Evolutionary conservation across 345 rosid species (phyloP), one percentile per base, ranked within the genome.

Genomic region (Rhizophora apiculata): DNA sequence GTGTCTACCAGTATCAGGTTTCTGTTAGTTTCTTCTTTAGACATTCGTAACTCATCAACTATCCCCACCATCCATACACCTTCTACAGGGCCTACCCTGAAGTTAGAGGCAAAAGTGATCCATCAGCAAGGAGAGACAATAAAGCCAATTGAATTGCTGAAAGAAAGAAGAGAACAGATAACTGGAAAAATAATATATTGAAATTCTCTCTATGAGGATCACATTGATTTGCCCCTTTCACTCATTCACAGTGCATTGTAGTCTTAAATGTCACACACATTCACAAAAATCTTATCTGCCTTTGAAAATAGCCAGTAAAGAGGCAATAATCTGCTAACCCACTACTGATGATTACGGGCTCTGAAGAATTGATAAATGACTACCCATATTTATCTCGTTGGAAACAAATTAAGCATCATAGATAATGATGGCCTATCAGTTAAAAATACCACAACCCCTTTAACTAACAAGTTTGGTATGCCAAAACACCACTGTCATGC

Each of bases 1-100:
- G 83, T 82, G 70, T 92, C 96, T 59, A 86, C 84, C 72, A 90
- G 55, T 46, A 86, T 68, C 0, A 91, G 89, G 60, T 72, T 79
- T 20, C 60, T 75, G 30, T 73, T 78, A 68, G 75, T 59, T 80
- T 77, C 77, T 56, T 74, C 71, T 39, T 61, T 53, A 9, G 80
- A 79, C 78, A 87, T 88, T 68, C 81, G 82, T 64, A 92, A 76
- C 82, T 92, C 95, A 68, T 92, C 96, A 64, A 90, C 79, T 60
- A 84, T 79, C 63, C 98, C 98, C 62, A 87, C 80, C 75, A 88
- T 52, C 90, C 93, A 90, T 51, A 83, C 76, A 68, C 88, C 93
- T 73, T 75, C 84, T 57, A 79, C 79, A 74, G 84, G 79, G 59
- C 98, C 88, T 66, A 84, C 24, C 67, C 96, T 92, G 87, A 75